Conservation (phyloP, 352 stramenopile genomes). For the Globisporangium nagaii region DNA sequence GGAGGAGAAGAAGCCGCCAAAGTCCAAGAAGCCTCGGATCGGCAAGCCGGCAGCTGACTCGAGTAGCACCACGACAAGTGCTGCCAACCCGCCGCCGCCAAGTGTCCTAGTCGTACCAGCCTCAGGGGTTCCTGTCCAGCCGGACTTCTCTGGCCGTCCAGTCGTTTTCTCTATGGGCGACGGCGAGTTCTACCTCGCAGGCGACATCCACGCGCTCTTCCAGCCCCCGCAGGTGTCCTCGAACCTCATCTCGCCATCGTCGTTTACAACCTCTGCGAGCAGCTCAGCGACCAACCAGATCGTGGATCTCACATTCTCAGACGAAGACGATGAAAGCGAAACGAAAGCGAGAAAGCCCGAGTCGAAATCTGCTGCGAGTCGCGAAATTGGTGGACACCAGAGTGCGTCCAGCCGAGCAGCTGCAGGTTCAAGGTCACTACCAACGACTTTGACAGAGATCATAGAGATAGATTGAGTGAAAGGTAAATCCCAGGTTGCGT, state of each 20-base stretch:
- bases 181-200: conserved; percentile 40
- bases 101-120: conserved; percentile 3
- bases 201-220: conserved; percentile 42
- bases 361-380: not conserved
- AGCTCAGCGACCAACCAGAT: conserved; percentile 1
- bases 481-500: too few relatives aligned
- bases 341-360: not conserved
- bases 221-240: not conserved
- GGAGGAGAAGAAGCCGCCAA: not conserved
- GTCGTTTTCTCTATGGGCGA: conserved; percentile 26
- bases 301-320: conserved; percentile 27
- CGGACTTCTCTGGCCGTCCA: conserved; percentile 6
- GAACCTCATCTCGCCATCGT: not conserved
- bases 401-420: too few relatives aligned
- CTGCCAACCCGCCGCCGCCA: not conserved
- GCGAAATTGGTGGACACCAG: not conserved
- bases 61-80: not conserved
- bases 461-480: conserved; percentile 4
- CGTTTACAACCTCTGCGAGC: not conserved
- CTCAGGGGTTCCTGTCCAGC: not conserved
- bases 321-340: conserved; percentile 11
- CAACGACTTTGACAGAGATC: not conserved
- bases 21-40: conserved; percentile 18
- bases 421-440: not conserved
- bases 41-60: not conserved